Conservation (phyloP, 2,329 filamentous ascomycete genomes). For the Tolypocladium tropicale region DNA sequence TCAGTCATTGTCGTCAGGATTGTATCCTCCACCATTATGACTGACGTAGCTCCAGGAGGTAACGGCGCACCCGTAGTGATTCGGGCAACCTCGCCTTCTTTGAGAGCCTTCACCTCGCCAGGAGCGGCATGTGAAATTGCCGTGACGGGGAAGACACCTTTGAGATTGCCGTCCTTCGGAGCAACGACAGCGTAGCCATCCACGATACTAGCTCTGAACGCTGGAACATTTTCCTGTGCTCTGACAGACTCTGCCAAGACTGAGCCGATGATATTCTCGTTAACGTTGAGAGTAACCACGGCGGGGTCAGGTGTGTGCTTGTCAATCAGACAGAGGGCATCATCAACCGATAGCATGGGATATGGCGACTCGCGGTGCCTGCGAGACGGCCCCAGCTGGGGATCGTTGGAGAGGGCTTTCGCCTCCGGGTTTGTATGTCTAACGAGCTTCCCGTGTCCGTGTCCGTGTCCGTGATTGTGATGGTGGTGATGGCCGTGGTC, state of each 20-base stretch:
- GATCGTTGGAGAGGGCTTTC: constrained; percentile 48
- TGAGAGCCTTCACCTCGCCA: constrained; percentile 52
- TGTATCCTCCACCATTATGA: constrained; percentile 92
- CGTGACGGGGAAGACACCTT: constrained; percentile 76
- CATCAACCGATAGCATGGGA: constrained; percentile 78
- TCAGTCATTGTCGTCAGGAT: constrained; percentile 63
- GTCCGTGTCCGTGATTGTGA: constrained; percentile 35
- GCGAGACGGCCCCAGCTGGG: constrained; percentile 49
- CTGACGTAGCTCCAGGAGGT: constrained; percentile 77
- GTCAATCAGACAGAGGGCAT: constrained; percentile 66
- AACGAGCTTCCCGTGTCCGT: constrained; percentile 51
- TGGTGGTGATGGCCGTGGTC: constrained; percentile 28
- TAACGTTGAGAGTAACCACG: constrained; percentile 48
- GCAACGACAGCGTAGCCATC: constrained; percentile 87
- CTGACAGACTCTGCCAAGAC: constrained; percentile 77
- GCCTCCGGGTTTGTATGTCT: constrained; percentile 61
- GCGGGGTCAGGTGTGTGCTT: constrained; percentile 58
- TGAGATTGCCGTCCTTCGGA: constrained; percentile 50
- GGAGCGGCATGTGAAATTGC: constrained; percentile 79
- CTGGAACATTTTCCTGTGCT: constrained; percentile 76
- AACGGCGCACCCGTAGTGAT: constrained; percentile 94
- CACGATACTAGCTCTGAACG: constrained; percentile 91
- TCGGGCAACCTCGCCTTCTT: constrained; percentile 68
- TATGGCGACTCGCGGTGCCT: constrained; percentile 82
- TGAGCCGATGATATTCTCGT: constrained; percentile 57